phyloP scores from a whole-genome alignment of 306 rosid species.

The Psophocarpus tetragonolobus region DNA sequence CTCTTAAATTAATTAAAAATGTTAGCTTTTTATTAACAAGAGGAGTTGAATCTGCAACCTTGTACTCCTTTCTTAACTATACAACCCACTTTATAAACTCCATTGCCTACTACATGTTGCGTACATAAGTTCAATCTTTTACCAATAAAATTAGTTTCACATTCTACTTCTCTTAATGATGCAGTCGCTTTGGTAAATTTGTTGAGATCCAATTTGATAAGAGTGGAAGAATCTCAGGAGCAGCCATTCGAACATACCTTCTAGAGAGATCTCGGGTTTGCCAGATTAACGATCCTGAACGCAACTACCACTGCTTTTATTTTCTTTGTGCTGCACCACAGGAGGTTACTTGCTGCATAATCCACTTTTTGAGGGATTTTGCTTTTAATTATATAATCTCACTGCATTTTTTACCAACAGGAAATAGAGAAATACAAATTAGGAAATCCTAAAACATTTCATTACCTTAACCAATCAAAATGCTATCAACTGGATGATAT shows the following conservation, averaged over 20 bases:
- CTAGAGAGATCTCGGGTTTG: constrained; percentile 98
- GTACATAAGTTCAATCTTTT: constrained; percentile 17
- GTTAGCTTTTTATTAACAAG: too few species aligned
- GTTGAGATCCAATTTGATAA: constrained; percentile 98
- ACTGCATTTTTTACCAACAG: constrained; percentile 54
- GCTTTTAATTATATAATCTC: constrained; percentile 19
- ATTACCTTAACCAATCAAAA: constrained; percentile 94
- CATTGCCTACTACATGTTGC: neutral
- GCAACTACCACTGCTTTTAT: constrained; percentile 98
- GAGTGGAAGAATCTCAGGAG: constrained; percentile 99
- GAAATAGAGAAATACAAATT: constrained; percentile 94
- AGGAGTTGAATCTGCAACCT: too few species aligned
- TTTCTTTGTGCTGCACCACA: constrained; percentile 99
- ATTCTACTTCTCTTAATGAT: constrained; percentile 35
- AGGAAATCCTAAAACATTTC: constrained; percentile 85
- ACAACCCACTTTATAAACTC: too few species aligned
- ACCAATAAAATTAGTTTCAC: constrained; percentile 26
- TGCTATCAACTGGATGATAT: constrained; percentile 83
- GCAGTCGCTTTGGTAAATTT: constrained; percentile 98
- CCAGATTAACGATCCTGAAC: constrained; percentile 96
- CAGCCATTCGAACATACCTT: constrained; percentile 97
- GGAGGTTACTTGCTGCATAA: constrained; percentile 64
- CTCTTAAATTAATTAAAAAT: too few species aligned
- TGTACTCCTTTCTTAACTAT: too few species aligned
- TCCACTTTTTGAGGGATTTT: constrained; percentile 8